A percentile compares a stretch with the other conserved stretches of the same genome.
These are phyloP conservation scores for Avicennia marina DNA, from an alignment of 257 asterid species.

Conservation along the genomic window DNA sequence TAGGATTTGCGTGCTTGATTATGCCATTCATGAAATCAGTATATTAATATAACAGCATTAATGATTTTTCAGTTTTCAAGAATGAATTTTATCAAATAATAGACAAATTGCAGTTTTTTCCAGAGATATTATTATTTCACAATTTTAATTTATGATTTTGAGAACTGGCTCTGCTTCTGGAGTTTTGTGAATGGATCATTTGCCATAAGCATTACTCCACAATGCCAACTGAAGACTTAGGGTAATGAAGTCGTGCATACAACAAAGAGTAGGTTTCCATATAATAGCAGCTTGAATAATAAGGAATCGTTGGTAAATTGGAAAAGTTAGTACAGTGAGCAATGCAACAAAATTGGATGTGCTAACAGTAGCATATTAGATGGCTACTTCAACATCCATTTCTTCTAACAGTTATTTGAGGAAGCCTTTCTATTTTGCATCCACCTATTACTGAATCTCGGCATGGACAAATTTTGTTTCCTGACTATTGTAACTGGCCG, in stretches of 20 bases:
- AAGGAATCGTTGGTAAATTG: background rate
- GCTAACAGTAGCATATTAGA: background rate
- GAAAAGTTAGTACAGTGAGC: background rate
- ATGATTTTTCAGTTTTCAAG: too few species aligned
- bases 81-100: too few species aligned
- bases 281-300: background rate
- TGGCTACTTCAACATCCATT: too few species aligned
- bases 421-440: background rate
- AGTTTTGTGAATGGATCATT: background rate
- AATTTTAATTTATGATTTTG: background rate
- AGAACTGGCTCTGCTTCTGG: background rate
- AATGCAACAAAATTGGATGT: background rate
- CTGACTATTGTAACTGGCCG: background rate
- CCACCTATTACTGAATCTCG: background rate
- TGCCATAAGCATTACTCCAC: background rate
- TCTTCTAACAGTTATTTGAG: background rate
- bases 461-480: background rate
- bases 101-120: background rate
- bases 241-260: background rate
- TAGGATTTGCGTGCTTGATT: background rate
- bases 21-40: slow-evolving; percentile 5
- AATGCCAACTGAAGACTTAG: background rate
- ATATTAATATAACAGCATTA: too few species aligned
- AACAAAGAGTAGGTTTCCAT: background rate
- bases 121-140: background rate